Base-by-base conservation (phyloP, 768 basidiomycete species). In the Coprinellus micaceus region DNA sequence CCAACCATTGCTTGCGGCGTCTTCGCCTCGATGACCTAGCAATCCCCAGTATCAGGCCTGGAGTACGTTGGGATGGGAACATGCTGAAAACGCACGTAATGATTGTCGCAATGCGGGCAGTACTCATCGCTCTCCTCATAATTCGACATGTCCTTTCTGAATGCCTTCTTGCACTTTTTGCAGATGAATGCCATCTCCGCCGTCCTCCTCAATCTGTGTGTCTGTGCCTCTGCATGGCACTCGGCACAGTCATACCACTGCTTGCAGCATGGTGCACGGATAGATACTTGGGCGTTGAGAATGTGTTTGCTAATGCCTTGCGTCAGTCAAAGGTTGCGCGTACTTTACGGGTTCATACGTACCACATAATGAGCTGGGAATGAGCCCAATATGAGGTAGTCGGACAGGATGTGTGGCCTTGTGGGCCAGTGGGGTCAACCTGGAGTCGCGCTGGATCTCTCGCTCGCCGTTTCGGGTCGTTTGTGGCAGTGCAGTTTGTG, bases 91-190 rank as follows among this genome's bases (percentile, higher is more conserved):
- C 89, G 64, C 67, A 96, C 97, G 69, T 95, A 99, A 67, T 95
- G 95, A 68, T 98, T 98, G 72, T 98, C 97, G 67, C 97, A 98
- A 71, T 97, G 89, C 0, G 96, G 97, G 68, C 97, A 98, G 68
- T 87, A 98, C 71, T 99, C 97, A 68, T 98, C 95, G 66, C 93
- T 94, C 69, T 99, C 96, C 64, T 98, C 96, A 65, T 92, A 98
- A 6, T 70, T 72, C 0, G 78, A 60, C 93, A 98, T 94, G 71
- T 98, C 94, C 75, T 99, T 98, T 61, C 95, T 76, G 67, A 99
- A 98, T 3, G 93, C 94, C 74, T 96, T 97, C 71, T 90, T 91
- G 63, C 76, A 78, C 60, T 77, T 77, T 61, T 78, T 78, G 64
- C 77, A 78, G 57, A 78, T 67, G 61, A 78, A 77, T 1, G 58